These are phyloP conservation scores for Russula sp. DNA, from an alignment of 768 basidiomycete species.

Conservation along the genomic window DNA sequence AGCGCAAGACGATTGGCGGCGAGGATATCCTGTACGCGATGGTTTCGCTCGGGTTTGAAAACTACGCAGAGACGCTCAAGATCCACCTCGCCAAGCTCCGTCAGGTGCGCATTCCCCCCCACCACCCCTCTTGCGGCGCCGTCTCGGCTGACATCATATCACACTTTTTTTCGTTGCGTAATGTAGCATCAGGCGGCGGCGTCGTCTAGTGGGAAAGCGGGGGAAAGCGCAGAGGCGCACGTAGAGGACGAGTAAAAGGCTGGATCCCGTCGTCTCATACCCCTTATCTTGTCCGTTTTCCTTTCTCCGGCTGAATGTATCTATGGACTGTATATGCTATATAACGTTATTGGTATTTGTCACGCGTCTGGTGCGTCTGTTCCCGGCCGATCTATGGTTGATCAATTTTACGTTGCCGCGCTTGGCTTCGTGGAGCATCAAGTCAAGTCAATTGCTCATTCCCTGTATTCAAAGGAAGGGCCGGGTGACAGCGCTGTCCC, in stretches of 20 bases:
- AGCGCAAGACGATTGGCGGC: constrained; percentile 95
- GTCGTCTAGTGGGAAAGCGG: constrained; percentile 22
- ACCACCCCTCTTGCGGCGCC: neutral
- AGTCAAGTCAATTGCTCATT: neutral
- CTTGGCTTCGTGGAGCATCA: too few species aligned
- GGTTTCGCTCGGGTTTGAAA: constrained; percentile 87
- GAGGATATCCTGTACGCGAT: constrained; percentile 98
- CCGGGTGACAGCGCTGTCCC: too few species aligned
- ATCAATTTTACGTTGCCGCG: neutral
- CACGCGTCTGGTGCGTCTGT: neutral
- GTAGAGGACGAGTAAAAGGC: constrained; percentile 18
- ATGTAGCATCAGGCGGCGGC: constrained; percentile 23
- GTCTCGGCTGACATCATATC: neutral
- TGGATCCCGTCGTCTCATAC: neutral
- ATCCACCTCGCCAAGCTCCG: constrained; percentile 89
- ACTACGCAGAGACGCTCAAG: constrained; percentile 88
- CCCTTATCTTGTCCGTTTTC: neutral
- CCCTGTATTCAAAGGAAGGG: too few species aligned
- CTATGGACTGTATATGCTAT: constrained; percentile 19
- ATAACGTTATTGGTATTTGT: constrained; percentile 23
- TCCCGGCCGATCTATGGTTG: neutral
- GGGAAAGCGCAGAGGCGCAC: constrained; percentile 10
- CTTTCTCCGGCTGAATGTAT: constrained; percentile 5
- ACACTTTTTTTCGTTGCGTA: neutral
- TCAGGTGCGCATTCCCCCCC: constrained; percentile 43